Percentiles rank a stretch among this genome's conserved stretches.
Conservation (phyloP, 2,329 filamentous ascomycete species). For the Botrytis cinerea region DNA sequence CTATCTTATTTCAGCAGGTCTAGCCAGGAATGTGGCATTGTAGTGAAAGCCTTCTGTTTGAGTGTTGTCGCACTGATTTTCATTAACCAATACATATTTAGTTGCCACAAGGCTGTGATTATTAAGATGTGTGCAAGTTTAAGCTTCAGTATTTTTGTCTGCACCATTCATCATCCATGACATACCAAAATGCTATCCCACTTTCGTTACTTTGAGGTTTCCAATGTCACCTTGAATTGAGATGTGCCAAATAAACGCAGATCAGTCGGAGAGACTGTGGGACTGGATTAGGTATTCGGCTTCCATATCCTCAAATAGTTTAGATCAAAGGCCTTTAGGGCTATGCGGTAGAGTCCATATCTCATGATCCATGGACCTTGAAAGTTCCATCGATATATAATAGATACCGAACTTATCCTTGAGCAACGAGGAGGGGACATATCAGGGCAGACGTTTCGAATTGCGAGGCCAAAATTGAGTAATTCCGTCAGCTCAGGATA, state of each 20-base stretch:
- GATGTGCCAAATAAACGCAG: conserved; percentile 10
- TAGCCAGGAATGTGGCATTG: neutral
- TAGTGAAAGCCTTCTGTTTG: conserved; percentile 16
- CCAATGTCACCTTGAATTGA: neutral
- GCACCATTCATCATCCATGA: conserved; percentile 5
- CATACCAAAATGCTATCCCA: neutral
- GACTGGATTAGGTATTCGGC: neutral
- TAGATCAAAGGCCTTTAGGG: neutral
- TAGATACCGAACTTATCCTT: neutral
- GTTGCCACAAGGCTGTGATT: conserved; percentile 13
- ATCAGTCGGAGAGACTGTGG: conserved; percentile 6
- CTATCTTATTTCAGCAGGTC: conserved; percentile 9
- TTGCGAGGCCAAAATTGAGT: conserved; percentile 8
- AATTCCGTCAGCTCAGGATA: neutral
- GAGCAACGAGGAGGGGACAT: neutral
- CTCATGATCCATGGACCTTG: neutral
- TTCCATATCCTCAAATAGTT: neutral
- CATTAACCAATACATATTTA: neutral
- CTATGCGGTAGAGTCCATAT: conserved; percentile 15
- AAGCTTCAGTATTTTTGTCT: conserved; percentile 2
- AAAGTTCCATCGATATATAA: conserved; percentile 9
- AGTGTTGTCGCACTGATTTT: conserved; percentile 8
- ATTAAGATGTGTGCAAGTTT: conserved; percentile 3
- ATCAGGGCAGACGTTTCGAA: conserved; percentile 9
- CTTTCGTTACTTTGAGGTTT: conserved; percentile 15